Evolutionary conservation across 345 rosid species (phyloP).

Genomic region (Jatropha curcas): DNA sequence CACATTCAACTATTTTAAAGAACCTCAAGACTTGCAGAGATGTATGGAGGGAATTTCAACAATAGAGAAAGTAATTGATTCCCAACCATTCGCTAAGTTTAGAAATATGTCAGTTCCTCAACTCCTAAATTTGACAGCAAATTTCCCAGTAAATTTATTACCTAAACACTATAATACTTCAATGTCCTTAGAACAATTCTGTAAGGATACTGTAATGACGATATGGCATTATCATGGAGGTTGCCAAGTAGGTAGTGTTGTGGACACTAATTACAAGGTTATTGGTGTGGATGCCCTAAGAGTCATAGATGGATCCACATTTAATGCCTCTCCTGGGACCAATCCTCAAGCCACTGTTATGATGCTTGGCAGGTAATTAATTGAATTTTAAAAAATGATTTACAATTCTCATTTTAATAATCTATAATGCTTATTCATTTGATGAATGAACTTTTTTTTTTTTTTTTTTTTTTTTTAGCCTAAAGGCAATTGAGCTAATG

Average conservation of each 20-base stretch:
- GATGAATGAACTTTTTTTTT: too few relatives aligned
- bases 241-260: constrained; percentile 30
- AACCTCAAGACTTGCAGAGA: constrained; percentile 19
- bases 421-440: too few relatives aligned
- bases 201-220: constrained; percentile 35
- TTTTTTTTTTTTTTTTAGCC: too few relatives aligned
- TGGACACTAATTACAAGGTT: constrained; percentile 26
- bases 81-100: constrained; percentile 26
- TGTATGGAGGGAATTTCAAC: constrained; percentile 28
- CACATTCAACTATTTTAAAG: constrained; percentile 35
- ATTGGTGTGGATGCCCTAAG: constrained; percentile 28
- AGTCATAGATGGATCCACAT: constrained; percentile 34
- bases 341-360: constrained; percentile 36
- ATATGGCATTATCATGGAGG: constrained; percentile 44
- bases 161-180: constrained; percentile 24
- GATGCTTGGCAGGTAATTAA: constrained; percentile 32
- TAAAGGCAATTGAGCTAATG: constrained; percentile 30
- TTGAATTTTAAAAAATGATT: too few relatives aligned
- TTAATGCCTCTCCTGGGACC: constrained; percentile 31
- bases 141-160: constrained; percentile 22
- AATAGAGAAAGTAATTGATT: constrained; percentile 16
- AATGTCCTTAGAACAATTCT: constrained; percentile 19
- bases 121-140: constrained; percentile 30
- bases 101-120: constrained; percentile 7
- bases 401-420: too few relatives aligned